Conservation (phyloP, 2,329 filamentous ascomycete genomes). For the Immersiporthe knoxdaviesiana region DNA sequence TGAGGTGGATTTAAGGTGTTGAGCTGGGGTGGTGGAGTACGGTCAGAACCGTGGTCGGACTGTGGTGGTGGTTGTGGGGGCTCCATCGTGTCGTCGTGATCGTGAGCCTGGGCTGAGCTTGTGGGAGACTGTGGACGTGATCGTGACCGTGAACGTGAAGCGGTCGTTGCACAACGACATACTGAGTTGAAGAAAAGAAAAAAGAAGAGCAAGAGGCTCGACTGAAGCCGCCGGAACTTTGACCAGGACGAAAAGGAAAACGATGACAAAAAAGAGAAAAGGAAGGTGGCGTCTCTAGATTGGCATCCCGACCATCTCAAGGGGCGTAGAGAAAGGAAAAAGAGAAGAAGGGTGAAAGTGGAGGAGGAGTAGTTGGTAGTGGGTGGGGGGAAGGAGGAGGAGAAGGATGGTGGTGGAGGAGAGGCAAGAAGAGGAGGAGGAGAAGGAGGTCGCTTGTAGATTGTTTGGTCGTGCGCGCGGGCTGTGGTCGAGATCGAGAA, state of each 20-base stretch:
- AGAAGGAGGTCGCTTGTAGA: neutral
- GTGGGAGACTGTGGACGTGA: slow-evolving; percentile 12
- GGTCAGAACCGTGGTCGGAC: slow-evolving; percentile 27
- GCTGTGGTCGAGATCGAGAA: slow-evolving; percentile 3
- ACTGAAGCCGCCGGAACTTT: slow-evolving; percentile 21
- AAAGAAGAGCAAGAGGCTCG: slow-evolving; percentile 15
- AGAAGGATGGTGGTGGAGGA: neutral
- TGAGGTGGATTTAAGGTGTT: slow-evolving; percentile 41
- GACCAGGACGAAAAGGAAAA: neutral
- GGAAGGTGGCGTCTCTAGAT: slow-evolving; percentile 4
- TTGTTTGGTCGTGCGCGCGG: slow-evolving; percentile 2
- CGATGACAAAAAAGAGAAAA: slow-evolving; percentile 8
- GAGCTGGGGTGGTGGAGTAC: slow-evolving; percentile 41
- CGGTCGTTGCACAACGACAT: slow-evolving; percentile 29
- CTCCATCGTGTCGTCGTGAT: slow-evolving; percentile 37
- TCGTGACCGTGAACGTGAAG: slow-evolving; percentile 11
- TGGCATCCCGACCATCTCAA: slow-evolving; percentile 9
- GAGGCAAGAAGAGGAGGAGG: neutral
- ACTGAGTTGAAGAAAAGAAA: slow-evolving; percentile 24
- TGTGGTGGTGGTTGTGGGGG: slow-evolving; percentile 32
- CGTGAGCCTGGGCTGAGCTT: slow-evolving; percentile 17
- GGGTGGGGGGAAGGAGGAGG: no score
- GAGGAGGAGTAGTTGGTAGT: neutral
- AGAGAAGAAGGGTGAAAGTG: slow-evolving; percentile 1
- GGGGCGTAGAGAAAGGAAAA: slow-evolving; percentile 9